Evolutionary conservation across 768 basidiomycete genomes (phyloP).

Genomic region (Pleurotus eryngii): DNA sequence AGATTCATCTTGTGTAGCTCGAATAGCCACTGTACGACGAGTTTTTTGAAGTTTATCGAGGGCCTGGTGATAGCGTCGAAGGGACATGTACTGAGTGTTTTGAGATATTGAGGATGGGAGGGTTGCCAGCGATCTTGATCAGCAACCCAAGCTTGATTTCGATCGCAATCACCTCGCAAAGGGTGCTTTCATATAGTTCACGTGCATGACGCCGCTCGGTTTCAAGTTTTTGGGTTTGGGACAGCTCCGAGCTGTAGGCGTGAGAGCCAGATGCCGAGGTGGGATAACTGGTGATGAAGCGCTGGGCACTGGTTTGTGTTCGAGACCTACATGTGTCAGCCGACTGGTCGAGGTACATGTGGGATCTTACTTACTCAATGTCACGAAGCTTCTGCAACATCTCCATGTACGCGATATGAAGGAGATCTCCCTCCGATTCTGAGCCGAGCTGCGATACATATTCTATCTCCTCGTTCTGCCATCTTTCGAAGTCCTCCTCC

Average conservation of each 20-base stretch:
- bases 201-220: constrained; percentile 9
- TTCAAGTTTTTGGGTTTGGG: not conserved
- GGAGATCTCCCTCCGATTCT: constrained; percentile 15
- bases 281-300: not conserved
- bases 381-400: constrained; percentile 7
- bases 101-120: constrained; percentile 9
- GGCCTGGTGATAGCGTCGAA: constrained; percentile 11
- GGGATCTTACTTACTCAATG: constrained; percentile 5
- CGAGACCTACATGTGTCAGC: not conserved
- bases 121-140: constrained; percentile 3
- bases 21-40: constrained; percentile 20
- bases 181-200: constrained; percentile 9
- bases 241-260: not conserved
- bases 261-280: not conserved
- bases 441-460: constrained; percentile 13
- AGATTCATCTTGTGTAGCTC: constrained; percentile 20
- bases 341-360: not conserved
- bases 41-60: constrained; percentile 18
- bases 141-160: constrained; percentile 23
- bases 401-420: constrained; percentile 16
- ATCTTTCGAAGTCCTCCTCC: constrained; percentile 10
- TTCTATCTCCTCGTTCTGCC: constrained; percentile 17
- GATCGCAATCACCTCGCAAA: constrained; percentile 16
- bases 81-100: constrained; percentile 7
- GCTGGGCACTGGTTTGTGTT: not conserved